phyloP scores from a whole-genome alignment of 106 monocot species.

The Triglochin maritima region DNA sequence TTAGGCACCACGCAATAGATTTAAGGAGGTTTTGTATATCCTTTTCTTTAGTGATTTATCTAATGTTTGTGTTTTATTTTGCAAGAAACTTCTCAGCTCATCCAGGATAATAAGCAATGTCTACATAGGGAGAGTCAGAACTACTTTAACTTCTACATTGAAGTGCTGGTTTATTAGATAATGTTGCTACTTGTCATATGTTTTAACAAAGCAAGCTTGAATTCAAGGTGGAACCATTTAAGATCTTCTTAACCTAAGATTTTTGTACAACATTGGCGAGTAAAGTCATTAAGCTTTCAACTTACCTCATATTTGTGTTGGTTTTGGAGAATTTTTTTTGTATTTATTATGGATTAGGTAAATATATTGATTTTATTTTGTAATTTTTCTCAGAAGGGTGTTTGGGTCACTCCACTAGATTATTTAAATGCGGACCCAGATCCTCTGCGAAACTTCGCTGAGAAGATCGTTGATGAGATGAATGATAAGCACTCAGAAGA shows the following conservation, averaged over 20 bases:
- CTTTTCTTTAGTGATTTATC: background rate
- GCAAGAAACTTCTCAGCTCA: too few relatives aligned
- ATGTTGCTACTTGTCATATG: background rate
- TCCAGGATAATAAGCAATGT: too few relatives aligned
- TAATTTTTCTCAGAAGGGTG: conserved; percentile 33
- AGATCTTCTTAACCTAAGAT: too few relatives aligned
- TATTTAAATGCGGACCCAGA: conserved; percentile 73
- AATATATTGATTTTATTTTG: conserved; percentile 1
- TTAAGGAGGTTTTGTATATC: background rate
- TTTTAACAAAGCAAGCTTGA: too few relatives aligned
- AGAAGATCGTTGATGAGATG: conserved; percentile 77
- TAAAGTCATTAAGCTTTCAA: too few relatives aligned
- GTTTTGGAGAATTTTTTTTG: too few relatives aligned
- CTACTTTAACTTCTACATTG: background rate
- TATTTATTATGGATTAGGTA: too few relatives aligned
- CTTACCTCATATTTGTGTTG: too few relatives aligned
- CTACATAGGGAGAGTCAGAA: too few relatives aligned
- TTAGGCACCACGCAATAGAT: background rate
- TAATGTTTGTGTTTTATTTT: too few relatives aligned
- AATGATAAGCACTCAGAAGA: conserved; percentile 67
- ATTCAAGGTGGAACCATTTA: too few relatives aligned
- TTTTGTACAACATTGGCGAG: too few relatives aligned
- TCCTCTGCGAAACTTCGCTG: conserved; percentile 73
- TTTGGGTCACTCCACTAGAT: conserved; percentile 56
- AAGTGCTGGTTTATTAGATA: background rate